Base-by-base conservation (phyloP, 192 early-diverging fungal species). In the Allomyces arbusculus region DNA sequence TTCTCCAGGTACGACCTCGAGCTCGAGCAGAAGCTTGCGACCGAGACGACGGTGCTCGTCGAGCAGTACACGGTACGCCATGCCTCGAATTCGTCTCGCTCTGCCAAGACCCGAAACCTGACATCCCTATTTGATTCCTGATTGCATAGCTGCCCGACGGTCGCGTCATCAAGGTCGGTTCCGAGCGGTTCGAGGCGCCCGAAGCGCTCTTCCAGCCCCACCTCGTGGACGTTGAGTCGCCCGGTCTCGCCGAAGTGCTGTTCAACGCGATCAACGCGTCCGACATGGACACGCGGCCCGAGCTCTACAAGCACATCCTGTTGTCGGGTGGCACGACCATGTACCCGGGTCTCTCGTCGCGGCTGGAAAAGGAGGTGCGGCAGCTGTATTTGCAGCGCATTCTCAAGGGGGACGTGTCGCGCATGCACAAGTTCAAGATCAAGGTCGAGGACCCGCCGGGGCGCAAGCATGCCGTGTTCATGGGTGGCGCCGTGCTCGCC, bases 131-230 rank as follows among this genome's bases (percentile, higher is more conserved):
- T 8, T 40, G 33, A 3, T 11, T 68, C 33, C 10, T 33, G n/a
- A n/a, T n/a, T n/a, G n/a, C n/a, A 14, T 65, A 89, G 86, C 84
- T 99, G 43, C 96, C 96, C 58, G 96, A 99, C 73, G 96, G 96
- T 23, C 90, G 92, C 50, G 83, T 96, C 26, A 99, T 99, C 75
- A 99, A 95, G 73, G 87, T 99, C 24, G 95, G 96, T 11, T 94
- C 92, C 19, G 96, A 99, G 77, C 77, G 96, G 64, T 99, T 95
- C 77, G 91, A 96, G 72, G 96, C 94, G 10, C 94, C 96, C 44
- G 96, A 99, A 73, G 93, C 91, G 66, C 79, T 99, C 74, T 97
- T 99, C 89, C 92, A 96, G 68, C 96, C 96, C 50, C 87, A 93
- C 72, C 84, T 99, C 63, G 86, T 99, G 62, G 94, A 97, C 73